phyloP scores from a whole-genome alignment of 345 rosid genomes.

The Anastatica hierochuntica region DNA sequence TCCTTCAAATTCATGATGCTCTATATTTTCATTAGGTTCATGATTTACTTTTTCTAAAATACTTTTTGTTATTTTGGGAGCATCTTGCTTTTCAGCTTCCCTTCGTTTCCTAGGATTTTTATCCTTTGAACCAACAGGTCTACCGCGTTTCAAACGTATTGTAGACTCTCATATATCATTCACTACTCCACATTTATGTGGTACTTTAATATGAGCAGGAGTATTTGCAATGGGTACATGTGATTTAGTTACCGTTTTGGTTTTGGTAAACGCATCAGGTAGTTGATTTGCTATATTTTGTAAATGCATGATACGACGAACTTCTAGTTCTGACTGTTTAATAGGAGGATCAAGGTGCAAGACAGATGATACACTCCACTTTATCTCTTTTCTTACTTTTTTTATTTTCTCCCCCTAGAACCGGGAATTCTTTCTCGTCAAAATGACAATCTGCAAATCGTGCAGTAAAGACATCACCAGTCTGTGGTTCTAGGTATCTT shows the following conservation, averaged over 20 bases:
- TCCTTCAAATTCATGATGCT: no score
- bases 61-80: not conserved
- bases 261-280: not conserved
- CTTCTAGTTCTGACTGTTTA: not conserved
- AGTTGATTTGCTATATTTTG: not conserved
- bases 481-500: not conserved
- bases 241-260: not conserved
- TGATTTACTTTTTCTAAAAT: not conserved
- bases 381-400: not conserved
- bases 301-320: not conserved
- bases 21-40: no score
- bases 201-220: not conserved
- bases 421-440: not conserved
- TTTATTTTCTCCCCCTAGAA: not conserved
- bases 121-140: not conserved
- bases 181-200: not conserved
- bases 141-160: not conserved
- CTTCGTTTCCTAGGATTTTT: not conserved
- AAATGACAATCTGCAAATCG: not conserved
- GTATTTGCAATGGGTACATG: not conserved
- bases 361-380: not conserved
- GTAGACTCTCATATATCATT: not conserved
- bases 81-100: not conserved
- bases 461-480: not conserved
- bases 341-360: not conserved